phyloP scores from a whole-genome alignment of 2,329 filamentous ascomycete species.

The Zasmidium cellare region DNA sequence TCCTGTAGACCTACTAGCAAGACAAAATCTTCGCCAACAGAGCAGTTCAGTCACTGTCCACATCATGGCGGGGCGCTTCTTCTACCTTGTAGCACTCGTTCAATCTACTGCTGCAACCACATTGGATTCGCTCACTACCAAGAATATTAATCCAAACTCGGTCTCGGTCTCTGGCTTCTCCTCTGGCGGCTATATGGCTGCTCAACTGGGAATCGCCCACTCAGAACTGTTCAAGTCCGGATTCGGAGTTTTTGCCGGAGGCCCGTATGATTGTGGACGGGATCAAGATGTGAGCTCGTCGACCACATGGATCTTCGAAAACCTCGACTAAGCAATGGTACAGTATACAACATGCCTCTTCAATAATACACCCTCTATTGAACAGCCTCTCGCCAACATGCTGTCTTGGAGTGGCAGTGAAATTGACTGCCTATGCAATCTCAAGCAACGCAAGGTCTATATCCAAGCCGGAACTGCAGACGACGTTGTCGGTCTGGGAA shows the following conservation, averaged over 20 bases:
- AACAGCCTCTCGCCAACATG: constrained; percentile 1
- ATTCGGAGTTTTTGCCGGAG: constrained; percentile 12
- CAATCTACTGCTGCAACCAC: not conserved
- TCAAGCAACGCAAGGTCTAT: not conserved
- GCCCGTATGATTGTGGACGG: constrained; percentile 14
- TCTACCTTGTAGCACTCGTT: not conserved
- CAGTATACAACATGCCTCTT: not conserved
- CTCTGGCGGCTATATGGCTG: constrained; percentile 16
- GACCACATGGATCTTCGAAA: no score
- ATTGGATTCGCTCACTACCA: not conserved
- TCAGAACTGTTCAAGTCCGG: constrained; percentile 4
- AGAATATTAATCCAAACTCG: not conserved
- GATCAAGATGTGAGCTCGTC: constrained; percentile 4
- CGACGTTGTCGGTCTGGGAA: not conserved
- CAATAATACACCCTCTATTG: constrained; percentile 9
- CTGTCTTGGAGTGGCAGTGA: constrained; percentile 2
- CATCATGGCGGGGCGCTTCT: not conserved
- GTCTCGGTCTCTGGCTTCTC: constrained; percentile 17
- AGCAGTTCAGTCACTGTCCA: no score
- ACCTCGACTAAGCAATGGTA: no score
- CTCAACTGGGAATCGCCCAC: constrained; percentile 14
- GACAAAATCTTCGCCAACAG: no score
- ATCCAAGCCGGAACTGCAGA: constrained; percentile 5
- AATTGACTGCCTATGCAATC: not conserved
- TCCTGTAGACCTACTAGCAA: no score